Conservation (phyloP, 352 stramenopile genomes). For the Pythium vanterpoolii region DNA sequence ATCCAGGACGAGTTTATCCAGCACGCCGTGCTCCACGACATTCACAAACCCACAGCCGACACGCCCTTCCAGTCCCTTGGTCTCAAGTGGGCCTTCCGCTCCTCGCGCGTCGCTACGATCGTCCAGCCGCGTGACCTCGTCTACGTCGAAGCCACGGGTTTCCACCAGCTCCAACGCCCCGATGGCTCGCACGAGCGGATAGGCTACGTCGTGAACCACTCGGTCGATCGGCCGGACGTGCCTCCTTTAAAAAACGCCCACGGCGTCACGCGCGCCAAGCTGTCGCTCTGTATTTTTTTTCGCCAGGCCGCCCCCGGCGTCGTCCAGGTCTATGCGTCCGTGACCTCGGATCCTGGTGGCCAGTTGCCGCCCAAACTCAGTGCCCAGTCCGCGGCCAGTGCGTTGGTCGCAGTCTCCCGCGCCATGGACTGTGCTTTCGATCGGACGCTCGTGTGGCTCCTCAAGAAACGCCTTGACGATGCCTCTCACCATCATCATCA, state of each 20-base stretch:
- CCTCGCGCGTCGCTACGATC: constrained; percentile 10
- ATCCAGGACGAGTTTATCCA: constrained; percentile 25
- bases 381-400: constrained; percentile 20
- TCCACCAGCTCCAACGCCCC: constrained; percentile 24
- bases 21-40: constrained; percentile 35
- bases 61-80: constrained; percentile 21
- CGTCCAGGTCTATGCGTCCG: constrained; percentile 28
- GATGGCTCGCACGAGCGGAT: constrained; percentile 39
- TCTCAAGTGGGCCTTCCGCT: constrained; percentile 27
- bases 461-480: no score
- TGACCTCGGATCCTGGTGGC: constrained; percentile 21
- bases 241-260: not conserved
- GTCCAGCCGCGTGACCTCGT: constrained; percentile 40
- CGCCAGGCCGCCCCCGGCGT: constrained; percentile 8
- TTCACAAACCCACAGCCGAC: constrained; percentile 31
- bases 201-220: constrained; percentile 37
- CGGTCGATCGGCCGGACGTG: constrained; percentile 25
- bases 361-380: constrained; percentile 14
- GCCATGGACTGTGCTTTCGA: constrained; percentile 24
- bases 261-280: constrained; percentile 7
- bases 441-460: constrained; percentile 28
- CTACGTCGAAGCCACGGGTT: constrained; percentile 41
- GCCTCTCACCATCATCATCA: no score
- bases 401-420: constrained; percentile 24
- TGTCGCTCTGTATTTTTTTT: constrained; percentile 14